Base-by-base conservation (phyloP, 2,329 filamentous ascomycete species). In the Pseudogymnoascus sp. region DNA sequence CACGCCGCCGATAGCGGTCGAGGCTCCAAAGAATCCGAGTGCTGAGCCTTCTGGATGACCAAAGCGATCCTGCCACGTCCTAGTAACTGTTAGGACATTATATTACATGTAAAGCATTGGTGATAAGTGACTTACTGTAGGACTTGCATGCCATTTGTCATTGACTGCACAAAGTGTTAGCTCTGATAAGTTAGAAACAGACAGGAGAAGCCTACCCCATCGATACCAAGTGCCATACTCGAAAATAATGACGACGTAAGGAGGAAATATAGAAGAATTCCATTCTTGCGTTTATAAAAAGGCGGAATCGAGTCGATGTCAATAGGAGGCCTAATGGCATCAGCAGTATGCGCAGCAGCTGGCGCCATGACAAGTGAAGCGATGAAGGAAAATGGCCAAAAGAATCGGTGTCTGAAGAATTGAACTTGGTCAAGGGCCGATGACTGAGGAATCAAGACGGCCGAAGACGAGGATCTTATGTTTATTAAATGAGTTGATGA, bases 191-290 rank as follows among this genome's bases (percentile, higher is more conserved):
- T 62, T 62, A 25, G 21, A 37, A 42, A 62, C 16, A 31, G 46
- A 16, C 23, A 25, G 16, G 53, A 11, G 36, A 3, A 42, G 71
- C 74, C 66, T 69, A 76, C 75, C 16, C 77, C 77, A 40, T 78
- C 77, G 43, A 78, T 77, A 12, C 77, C 77, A 28, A 77, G 69
- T 2, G 77, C 75, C 23, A 75, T 74, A 64, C 76, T 78, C 36
- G 77, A 75, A 34, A 78, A 66, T 1, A 78, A 70, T 3, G 77
- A 78, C 0, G 77, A 78, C 0, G 77, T 78, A 14, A 78, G 72
- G 3, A 78, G 67, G 38, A 78, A 78, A 66, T 78, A 78, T 3
- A 78, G 68, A 14, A 78, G 66, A 2, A 77, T 69, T 1, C 77
- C 77, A 72, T 78, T 78, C 65, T 76, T 78, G 14, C 61, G 61